Evolutionary conservation across 192 early-diverging fungal species (phyloP).

Genomic region (Backusella mclennaniae): DNA sequence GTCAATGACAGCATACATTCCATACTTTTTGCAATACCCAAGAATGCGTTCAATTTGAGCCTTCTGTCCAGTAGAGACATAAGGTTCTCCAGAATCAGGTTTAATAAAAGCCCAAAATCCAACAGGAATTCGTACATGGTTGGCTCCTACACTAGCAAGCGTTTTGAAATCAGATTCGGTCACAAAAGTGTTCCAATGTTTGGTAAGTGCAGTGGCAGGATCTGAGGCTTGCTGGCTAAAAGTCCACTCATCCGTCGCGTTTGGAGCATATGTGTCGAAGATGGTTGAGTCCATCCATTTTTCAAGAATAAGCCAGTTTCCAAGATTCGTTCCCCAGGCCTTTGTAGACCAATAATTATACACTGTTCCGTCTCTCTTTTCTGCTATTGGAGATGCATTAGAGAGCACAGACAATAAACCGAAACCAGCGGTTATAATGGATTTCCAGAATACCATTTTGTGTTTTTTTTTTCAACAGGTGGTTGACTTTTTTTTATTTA

Average conservation of each 20-base stretch:
- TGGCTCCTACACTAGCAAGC: constrained; percentile 45
- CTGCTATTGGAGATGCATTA: neutral
- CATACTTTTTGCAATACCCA: constrained; percentile 34
- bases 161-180: constrained; percentile 48
- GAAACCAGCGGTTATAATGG: neutral
- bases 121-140: constrained; percentile 57
- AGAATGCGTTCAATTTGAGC: constrained; percentile 27
- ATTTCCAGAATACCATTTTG: neutral
- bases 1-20: constrained; percentile 52
- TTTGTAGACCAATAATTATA: constrained; percentile 30
- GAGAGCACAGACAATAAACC: neutral
- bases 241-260: constrained; percentile 58
- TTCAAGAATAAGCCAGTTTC: constrained; percentile 60
- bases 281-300: constrained; percentile 54
- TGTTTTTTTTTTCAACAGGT: neutral
- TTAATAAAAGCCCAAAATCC: constrained; percentile 64
- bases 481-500: neutral
- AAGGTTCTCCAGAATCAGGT: constrained; percentile 55
- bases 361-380: constrained; percentile 14
- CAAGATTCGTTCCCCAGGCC: constrained; percentile 57
- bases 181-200: constrained; percentile 58
- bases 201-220: constrained; percentile 30
- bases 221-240: constrained; percentile 46
- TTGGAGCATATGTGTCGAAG: constrained; percentile 36
- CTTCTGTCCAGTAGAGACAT: constrained; percentile 50